Base-by-base conservation (phyloP, 768 basidiomycete species). In the Mrakia blollopis region DNA sequence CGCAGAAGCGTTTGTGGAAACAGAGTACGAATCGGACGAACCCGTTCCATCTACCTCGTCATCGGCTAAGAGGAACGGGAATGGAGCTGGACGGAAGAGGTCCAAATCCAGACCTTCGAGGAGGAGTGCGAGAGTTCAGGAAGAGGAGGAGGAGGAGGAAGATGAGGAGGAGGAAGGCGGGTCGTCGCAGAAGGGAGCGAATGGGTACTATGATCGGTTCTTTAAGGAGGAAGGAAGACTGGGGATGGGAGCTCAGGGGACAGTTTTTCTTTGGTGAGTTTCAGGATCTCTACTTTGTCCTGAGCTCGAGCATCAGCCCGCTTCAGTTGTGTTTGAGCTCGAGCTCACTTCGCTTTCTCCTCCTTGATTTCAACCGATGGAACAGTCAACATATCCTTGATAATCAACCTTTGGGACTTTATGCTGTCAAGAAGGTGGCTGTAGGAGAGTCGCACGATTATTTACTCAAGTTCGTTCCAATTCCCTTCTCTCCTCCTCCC, bases 401-500 rank as follows among this genome's bases (percentile, higher is more conserved):
- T 75, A 92, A 91, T 13, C 95, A 94, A 80, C 86, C 89, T 23
- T 87, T 98, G 25, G 92, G 92, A 90, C 80, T 80, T 85, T 81
- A 71, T 82, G 95, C 95, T 0, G 92, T 97, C 67, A 98, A 98
- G 85, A 98, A 97, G 83, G 93, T 98, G 30, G 94, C 96, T 0
- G 92, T 98, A 0, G 94, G 94, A 68, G 89, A 92, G 81, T 95
- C 93, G 0, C 91, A 93, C 80, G 87, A 89, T 2, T 73, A 95
- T 84, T 86, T 96, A 9, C 84, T 94, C 57, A 90, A 89, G 57
- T 57, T 25, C 23, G 57, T 50, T 4, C 47, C 18, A 41, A 41
- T 41, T 11, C 39, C 39, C 6, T 11, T 41, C 39, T 50, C 16
- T 18, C 47, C 7, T 50, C 47, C 11, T 50, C 47, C n/a, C 6